Base-by-base conservation (phyloP, 345 rosid genomes). In the Anacardium occidentale region DNA sequence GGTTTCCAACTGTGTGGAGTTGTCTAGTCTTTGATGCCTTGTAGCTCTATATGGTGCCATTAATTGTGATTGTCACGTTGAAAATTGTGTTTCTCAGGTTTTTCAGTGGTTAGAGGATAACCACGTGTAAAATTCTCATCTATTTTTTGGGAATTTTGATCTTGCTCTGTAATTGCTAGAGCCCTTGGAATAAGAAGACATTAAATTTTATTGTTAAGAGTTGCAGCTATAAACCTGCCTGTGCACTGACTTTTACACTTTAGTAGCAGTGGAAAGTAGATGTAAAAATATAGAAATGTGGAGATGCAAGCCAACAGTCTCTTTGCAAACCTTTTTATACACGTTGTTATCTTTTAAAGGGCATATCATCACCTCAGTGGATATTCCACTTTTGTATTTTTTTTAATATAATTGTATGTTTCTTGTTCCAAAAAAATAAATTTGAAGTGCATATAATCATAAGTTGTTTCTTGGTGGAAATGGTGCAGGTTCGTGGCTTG, bases 401-500 rank as follows among this genome's bases (percentile, higher is more conserved):
- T 37, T 37, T 6, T 7, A 37, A 37, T 37, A 37, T 37, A 37
- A 37, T 37, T 37, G 42, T 7, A 37, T 37, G 42, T 37, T 37
- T 37, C 42, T 9, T 37, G 7, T 37, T 9, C 42, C 5, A 37
- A 6, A 34, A 34, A 34, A 34, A 32, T 32, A 32, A 32, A 37
- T 45, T 59, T 5, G 17, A 25, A 14, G 21, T 25, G 32, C 44
- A n/a, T 29, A 12, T n/a, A 15, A 44, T 18, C 59, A 40, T 44
- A 77, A n/a, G n/a, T n/a, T 69, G 65, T 76, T 70, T 67, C 69
- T 71, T 48, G 21, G 65, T 44, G n/a, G 62, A 66, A 47, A 62
- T 69, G 34, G 24, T 77, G 80, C 91, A 96, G 99, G 99, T 96
- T 70, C 94, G 98, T 55, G 99, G 98, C 67, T 84, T 96, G 78